Percentiles rank a stretch among this genome's conserved stretches.
Evolutionary conservation across 2,329 filamentous ascomycete species (phyloP).

Genomic region (Apiospora phragmitis): DNA sequence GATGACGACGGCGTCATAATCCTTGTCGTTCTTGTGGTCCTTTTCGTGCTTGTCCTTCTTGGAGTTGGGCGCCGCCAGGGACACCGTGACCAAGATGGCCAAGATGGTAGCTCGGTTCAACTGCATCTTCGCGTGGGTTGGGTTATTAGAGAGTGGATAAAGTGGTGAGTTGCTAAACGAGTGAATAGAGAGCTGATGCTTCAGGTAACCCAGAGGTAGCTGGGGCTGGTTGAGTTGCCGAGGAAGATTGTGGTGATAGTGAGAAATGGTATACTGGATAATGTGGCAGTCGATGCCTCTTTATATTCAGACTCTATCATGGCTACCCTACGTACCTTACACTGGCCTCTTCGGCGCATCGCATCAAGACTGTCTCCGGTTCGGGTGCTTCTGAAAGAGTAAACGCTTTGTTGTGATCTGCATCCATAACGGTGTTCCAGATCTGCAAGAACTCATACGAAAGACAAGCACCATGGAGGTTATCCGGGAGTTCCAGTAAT

Average conservation of each 20-base stretch:
- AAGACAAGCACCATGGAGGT: not conserved
- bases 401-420: not conserved
- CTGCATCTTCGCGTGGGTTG: not conserved
- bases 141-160: not conserved
- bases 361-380: not conserved
- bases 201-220: not conserved
- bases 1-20: not conserved
- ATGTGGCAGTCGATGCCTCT: not conserved
- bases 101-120: not conserved
- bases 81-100: constrained; percentile 1
- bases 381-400: not conserved
- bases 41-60: not conserved
- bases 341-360: not conserved
- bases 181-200: not conserved
- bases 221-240: not conserved
- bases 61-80: not conserved
- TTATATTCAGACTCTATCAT: not conserved
- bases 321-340: not conserved
- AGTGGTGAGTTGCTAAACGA: not conserved
- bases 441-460: not conserved
- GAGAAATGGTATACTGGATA: not conserved
- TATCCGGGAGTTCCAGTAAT: not conserved
- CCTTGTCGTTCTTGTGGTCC: not conserved
- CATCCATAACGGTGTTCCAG: not conserved
- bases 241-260: not conserved